Conservation (phyloP, 495 filamentous ascomycete genomes). For the Trichoderma orchidacearum region DNA sequence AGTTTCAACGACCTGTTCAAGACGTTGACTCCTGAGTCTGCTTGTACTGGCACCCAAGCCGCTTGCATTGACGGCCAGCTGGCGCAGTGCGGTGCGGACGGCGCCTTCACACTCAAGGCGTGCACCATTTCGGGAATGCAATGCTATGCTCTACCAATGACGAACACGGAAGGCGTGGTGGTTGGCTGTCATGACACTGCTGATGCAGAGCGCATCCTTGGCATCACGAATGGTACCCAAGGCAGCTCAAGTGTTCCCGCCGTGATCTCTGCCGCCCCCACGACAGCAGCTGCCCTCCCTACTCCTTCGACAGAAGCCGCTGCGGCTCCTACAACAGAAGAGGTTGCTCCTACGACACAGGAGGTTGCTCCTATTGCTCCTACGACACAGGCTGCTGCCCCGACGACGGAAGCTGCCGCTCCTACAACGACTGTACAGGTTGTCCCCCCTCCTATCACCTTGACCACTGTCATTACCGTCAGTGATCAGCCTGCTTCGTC, state of each 20-base stretch:
- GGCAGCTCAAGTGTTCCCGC: not conserved
- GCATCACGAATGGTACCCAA: not conserved
- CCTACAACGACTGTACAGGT: not conserved
- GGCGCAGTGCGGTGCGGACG: not conserved
- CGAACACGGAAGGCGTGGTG: not conserved
- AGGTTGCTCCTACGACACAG: not conserved
- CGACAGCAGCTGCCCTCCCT: not conserved
- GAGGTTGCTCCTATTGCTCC: not conserved
- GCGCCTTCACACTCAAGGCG: not conserved
- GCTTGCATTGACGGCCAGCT: not conserved
- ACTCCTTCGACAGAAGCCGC: not conserved
- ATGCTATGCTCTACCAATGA: not conserved
- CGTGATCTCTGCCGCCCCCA: not conserved
- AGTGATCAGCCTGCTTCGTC: not conserved
- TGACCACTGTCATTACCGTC: not conserved
- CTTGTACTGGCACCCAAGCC: not conserved
- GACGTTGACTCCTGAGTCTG: not conserved
- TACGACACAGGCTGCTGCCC: not conserved
- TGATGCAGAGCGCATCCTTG: not conserved
- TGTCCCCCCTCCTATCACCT: not conserved
- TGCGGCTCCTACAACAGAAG: not conserved
- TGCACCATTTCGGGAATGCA: not conserved
- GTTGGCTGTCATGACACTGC: not conserved
- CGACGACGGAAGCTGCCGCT: not conserved
- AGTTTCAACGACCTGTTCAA: not conserved